These are phyloP conservation scores for Penicillium sp. DNA, from an alignment of 2,329 filamentous ascomycete species.

Conservation along the genomic window DNA sequence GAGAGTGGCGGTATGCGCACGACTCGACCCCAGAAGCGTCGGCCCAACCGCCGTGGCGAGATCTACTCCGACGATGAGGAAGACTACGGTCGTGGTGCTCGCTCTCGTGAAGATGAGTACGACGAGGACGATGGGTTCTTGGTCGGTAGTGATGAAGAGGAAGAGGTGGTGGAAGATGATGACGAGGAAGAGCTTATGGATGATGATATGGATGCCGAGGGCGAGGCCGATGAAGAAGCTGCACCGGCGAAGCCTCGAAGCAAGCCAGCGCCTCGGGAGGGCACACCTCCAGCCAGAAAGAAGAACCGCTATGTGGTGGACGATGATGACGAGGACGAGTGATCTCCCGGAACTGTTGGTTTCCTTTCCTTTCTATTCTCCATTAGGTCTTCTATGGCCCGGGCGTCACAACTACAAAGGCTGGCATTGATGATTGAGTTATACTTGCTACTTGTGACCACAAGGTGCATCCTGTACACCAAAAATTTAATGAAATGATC, in stretches of 20 bases:
- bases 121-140: constrained; percentile 81
- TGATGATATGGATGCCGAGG: constrained; percentile 47
- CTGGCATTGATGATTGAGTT: constrained; percentile 12
- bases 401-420: constrained; percentile 18
- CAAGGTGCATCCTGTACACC: constrained; percentile 7
- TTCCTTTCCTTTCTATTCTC: constrained; percentile 4
- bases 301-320: constrained; percentile 50
- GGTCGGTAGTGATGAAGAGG: constrained; percentile 50
- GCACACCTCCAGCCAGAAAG: constrained; percentile 42
- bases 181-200: constrained; percentile 45
- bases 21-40: constrained; percentile 41
- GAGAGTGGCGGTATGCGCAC: constrained; percentile 54
- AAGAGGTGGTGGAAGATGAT: constrained; percentile 45
- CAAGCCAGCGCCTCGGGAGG: constrained; percentile 26
- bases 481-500: constrained; percentile 23
- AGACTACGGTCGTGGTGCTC: constrained; percentile 44
- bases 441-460: not conserved
- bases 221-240: constrained; percentile 39
- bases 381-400: constrained; percentile 12
- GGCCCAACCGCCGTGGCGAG: constrained; percentile 46
- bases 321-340: constrained; percentile 48
- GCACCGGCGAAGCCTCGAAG: constrained; percentile 29
- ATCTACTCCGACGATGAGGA: constrained; percentile 52
- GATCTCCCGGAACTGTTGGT: constrained; percentile 11
- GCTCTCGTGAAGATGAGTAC: constrained; percentile 72